A percentile compares a stretch with the other conserved stretches of the same genome.
These are phyloP conservation scores for Cyclotella baltica DNA, from an alignment of 108 stramenopile genomes.

Conservation along the genomic window DNA sequence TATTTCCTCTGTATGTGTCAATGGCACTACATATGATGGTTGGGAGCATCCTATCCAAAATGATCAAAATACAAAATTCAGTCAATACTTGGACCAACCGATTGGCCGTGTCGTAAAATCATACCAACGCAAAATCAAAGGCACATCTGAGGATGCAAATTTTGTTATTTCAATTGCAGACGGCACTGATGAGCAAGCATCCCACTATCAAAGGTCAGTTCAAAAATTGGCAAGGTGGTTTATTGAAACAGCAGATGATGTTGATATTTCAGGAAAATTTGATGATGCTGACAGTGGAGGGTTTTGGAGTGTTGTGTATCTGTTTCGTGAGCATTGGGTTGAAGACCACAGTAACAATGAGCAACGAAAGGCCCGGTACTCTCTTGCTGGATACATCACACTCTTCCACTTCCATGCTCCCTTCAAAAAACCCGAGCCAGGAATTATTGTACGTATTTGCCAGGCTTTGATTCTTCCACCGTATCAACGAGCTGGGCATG, in stretches of 20 bases:
- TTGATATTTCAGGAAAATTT: constrained; percentile 39
- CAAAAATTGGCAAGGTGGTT: constrained; percentile 54
- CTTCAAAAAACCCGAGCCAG: constrained; percentile 79
- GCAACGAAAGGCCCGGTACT: constrained; percentile 1
- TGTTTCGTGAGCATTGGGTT: constrained; percentile 43
- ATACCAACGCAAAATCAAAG: constrained; percentile 42
- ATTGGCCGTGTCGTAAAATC: constrained; percentile 35
- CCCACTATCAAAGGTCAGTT: constrained; percentile 47
- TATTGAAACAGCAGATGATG: constrained; percentile 60
- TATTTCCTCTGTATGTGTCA: constrained; percentile 30
- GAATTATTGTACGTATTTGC: constrained; percentile 65
- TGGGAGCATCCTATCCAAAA: neutral
- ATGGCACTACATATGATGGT: neutral
- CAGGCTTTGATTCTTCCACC: constrained; percentile 57
- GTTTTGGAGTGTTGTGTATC: constrained; percentile 54
- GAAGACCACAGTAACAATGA: neutral
- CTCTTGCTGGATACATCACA: constrained; percentile 59
- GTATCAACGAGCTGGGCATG: constrained; percentile 60
- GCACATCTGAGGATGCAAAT: constrained; percentile 16
- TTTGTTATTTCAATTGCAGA: constrained; percentile 52
- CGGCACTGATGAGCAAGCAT: constrained; percentile 37
- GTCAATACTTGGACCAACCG: constrained; percentile 25
- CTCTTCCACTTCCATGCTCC: constrained; percentile 76
- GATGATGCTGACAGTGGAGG: constrained; percentile 28
- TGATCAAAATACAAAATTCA: constrained; percentile 4